Percentiles rank a stretch among this genome's conserved stretches.
Conservation (phyloP, 495 filamentous ascomycete genomes). For the Talaromyces thailandensis region DNA sequence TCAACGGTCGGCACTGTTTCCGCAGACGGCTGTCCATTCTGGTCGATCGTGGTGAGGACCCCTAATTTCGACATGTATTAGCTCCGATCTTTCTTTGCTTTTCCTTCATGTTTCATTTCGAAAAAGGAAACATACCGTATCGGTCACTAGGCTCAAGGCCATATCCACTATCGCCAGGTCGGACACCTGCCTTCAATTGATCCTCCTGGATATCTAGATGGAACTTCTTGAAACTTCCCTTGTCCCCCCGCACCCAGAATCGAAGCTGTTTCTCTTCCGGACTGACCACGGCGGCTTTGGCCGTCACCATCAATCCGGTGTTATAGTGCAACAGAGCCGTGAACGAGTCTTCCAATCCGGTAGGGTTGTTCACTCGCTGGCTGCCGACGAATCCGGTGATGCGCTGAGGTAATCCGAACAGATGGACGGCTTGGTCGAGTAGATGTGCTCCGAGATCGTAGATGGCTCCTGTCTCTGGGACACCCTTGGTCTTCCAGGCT, state of each 20-base stretch:
- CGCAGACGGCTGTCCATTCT: constrained; percentile 30
- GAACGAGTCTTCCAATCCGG: constrained; percentile 57
- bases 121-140: constrained; percentile 27
- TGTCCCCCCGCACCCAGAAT: constrained; percentile 73
- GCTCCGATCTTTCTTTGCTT: background rate
- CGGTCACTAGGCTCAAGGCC: constrained; percentile 52
- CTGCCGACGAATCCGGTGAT: constrained; percentile 62
- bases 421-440: constrained; percentile 67
- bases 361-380: constrained; percentile 49
- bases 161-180: constrained; percentile 54
- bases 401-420: constrained; percentile 67
- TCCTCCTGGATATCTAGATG: constrained; percentile 77
- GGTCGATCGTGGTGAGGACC: constrained; percentile 30
- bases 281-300: constrained; percentile 62
- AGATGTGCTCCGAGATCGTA: constrained; percentile 83
- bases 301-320: constrained; percentile 48
- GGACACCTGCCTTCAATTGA: constrained; percentile 61
- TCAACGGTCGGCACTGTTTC: constrained; percentile 50
- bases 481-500: constrained; percentile 62
- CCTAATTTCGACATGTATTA: constrained; percentile 13
- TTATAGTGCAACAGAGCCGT: constrained; percentile 62
- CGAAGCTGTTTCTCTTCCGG: constrained; percentile 62
- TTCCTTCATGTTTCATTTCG: background rate
- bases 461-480: constrained; percentile 62
- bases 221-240: constrained; percentile 74